phyloP scores from a whole-genome alignment of 1,284 basidiomycete species.

The Mycocalia duriaeana region DNA sequence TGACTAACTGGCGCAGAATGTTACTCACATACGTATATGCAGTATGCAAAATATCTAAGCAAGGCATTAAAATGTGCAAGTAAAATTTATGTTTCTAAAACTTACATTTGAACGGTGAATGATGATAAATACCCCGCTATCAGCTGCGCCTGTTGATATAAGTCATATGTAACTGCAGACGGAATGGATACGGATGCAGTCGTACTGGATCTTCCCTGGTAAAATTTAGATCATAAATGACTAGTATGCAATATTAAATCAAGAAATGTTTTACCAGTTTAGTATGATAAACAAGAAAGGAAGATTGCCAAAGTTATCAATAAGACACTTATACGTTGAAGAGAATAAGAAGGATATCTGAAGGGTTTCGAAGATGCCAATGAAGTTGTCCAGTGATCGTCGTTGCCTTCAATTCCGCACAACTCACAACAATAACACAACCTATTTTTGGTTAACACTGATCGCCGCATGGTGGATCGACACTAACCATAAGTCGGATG shows the following conservation, averaged over 20 bases:
- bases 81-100: too few relatives aligned
- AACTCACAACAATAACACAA: background rate
- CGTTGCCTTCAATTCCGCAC: too few relatives aligned
- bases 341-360: background rate
- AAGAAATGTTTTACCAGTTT: background rate
- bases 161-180: background rate
- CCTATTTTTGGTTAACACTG: background rate
- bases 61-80: too few relatives aligned
- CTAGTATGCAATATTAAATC: background rate
- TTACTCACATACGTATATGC: constrained; percentile 14
- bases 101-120: constrained; percentile 18
- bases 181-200: background rate
- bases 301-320: background rate
- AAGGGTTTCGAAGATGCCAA: background rate
- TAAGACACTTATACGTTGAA: background rate
- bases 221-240: too few relatives aligned
- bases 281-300: background rate
- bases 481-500: constrained; percentile 7
- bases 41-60: constrained; percentile 16
- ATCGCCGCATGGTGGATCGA: background rate
- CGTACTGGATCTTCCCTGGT: constrained; percentile 1
- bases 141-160: background rate
- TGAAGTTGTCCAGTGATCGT: too few relatives aligned
- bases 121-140: constrained; percentile 14
- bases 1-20: background rate